A percentile compares a stretch with the other conserved stretches of the same genome.
These are phyloP conservation scores for Starmerella bacillaris DNA, from an alignment of 805 yeast genomes.

Conservation along the genomic window DNA sequence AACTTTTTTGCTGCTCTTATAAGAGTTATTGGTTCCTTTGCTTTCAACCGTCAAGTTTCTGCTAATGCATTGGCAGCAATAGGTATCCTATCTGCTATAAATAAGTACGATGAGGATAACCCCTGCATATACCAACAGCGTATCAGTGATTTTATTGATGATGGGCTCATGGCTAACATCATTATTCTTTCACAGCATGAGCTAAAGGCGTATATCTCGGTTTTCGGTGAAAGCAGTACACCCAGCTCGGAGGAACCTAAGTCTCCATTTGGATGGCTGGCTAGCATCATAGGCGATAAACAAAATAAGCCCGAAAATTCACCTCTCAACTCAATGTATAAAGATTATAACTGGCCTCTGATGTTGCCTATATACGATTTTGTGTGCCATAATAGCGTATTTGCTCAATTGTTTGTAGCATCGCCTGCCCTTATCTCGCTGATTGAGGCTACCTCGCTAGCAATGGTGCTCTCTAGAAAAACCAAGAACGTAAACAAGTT, in stretches of 20 bases:
- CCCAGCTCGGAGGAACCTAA: neutral
- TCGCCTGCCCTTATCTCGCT: slow-evolving; percentile 18
- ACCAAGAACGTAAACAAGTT: slow-evolving; percentile 10
- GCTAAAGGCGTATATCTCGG: slow-evolving; percentile 6
- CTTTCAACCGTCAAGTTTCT: slow-evolving; percentile 17
- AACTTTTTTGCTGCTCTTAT: slow-evolving; percentile 26
- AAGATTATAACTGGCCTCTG: slow-evolving; percentile 4
- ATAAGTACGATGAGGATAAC: slow-evolving; percentile 22
- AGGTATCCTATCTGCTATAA: slow-evolving; percentile 25
- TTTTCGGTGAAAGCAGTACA: neutral
- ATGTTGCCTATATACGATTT: slow-evolving; percentile 23
- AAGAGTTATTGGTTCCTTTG: slow-evolving; percentile 19
- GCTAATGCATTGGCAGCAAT: slow-evolving; percentile 22
- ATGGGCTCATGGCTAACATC: slow-evolving; percentile 21
- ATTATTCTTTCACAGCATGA: slow-evolving; percentile 18
- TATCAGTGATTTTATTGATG: slow-evolving; percentile 26
- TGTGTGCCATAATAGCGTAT: slow-evolving; percentile 22
- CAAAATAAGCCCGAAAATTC: neutral
- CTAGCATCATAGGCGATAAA: neutral
- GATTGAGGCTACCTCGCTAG: slow-evolving; percentile 19
- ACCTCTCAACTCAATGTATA: neutral
- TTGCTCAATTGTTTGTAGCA: slow-evolving; percentile 19
- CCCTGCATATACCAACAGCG: slow-evolving; percentile 24
- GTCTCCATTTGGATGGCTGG: neutral
- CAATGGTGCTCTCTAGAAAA: slow-evolving; percentile 19